Evolutionary conservation across 2,329 filamentous ascomycete genomes (phyloP).

Genomic region (Cladorrhinum sp.): DNA sequence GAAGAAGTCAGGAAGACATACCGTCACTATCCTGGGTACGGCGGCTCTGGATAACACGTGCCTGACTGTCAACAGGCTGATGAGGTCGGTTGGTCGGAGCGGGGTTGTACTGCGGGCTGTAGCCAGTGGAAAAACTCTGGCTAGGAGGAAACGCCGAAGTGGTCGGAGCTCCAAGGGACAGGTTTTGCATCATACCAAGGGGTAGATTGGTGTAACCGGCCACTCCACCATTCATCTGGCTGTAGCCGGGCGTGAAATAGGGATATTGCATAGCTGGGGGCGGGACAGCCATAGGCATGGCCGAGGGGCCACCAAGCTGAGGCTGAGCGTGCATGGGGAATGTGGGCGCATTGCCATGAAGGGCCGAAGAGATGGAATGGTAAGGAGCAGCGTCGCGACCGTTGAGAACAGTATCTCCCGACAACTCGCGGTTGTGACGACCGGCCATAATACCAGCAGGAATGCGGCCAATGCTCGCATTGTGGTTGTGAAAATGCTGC

Average conservation of each 20-base stretch:
- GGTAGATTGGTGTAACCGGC: constrained; percentile 48
- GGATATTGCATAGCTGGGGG: constrained; percentile 26
- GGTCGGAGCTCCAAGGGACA: constrained; percentile 51
- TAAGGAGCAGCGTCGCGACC: constrained; percentile 49
- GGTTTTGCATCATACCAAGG: constrained; percentile 62
- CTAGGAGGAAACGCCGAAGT: constrained; percentile 47
- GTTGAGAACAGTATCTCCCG: constrained; percentile 44
- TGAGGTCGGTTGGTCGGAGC: constrained; percentile 39
- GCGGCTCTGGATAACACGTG: constrained; percentile 71
- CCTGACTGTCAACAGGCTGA: constrained; percentile 69
- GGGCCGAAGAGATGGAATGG: constrained; percentile 63
- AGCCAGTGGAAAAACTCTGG: constrained; percentile 55
- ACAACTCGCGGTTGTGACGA: constrained; percentile 72
- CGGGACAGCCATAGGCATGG: constrained; percentile 32
- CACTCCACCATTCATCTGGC: constrained; percentile 31
- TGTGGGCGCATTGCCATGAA: constrained; percentile 73
- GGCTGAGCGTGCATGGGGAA: constrained; percentile 60
- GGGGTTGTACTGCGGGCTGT: constrained; percentile 45
- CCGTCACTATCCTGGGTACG: constrained; percentile 72
- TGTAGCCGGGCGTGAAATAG: constrained; percentile 31
- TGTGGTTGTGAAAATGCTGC: constrained; percentile 71
- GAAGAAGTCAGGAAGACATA: constrained; percentile 33
- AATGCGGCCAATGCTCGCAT: constrained; percentile 77
- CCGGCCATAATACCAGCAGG: constrained; percentile 63
- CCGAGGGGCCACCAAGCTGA: constrained; percentile 30